These are phyloP conservation scores for Pulveroboletus sp. DNA, from an alignment of 768 basidiomycete genomes.

Conservation along the genomic window DNA sequence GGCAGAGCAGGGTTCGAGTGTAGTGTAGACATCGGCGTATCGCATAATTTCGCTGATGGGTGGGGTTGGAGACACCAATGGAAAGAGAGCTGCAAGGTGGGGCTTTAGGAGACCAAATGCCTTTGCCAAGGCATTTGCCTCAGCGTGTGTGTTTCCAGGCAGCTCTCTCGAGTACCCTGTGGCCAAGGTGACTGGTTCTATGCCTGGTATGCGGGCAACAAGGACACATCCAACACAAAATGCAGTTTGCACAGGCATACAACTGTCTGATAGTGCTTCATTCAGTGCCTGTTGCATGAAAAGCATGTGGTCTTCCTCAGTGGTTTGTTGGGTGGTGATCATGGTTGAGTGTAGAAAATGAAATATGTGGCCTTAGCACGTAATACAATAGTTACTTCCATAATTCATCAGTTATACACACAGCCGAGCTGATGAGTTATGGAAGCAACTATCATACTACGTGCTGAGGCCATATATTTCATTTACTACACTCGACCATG, in stretches of 20 bases:
- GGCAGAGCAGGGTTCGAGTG: conserved; percentile 92
- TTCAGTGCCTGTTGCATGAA: conserved; percentile 62
- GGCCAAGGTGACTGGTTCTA: conserved; percentile 52
- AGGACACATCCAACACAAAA: conserved; percentile 92
- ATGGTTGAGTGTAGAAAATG: neutral
- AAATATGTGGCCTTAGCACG: neutral
- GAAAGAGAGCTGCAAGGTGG: conserved; percentile 44
- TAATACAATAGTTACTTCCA: too few species aligned
- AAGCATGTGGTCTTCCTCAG: conserved; percentile 27
- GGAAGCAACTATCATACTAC: too few species aligned
- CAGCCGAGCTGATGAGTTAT: too few species aligned
- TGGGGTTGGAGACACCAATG: conserved; percentile 28
- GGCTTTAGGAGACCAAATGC: conserved; percentile 41
- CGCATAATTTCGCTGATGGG: conserved; percentile 47
- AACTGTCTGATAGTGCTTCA: conserved; percentile 59
- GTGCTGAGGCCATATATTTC: neutral
- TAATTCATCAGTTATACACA: too few species aligned
- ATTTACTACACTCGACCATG: neutral
- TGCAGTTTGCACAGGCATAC: conserved; percentile 63
- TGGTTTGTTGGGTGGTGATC: neutral
- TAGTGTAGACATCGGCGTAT: conserved; percentile 78
- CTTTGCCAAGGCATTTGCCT: conserved; percentile 88
- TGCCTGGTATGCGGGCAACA: conserved; percentile 42
- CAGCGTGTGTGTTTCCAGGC: conserved; percentile 93
- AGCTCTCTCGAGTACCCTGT: conserved; percentile 90